Percentiles rank a stretch among this genome's conserved stretches.
Conservation (phyloP, 2,329 filamentous ascomycete species). For the Aspergillus sp. region DNA sequence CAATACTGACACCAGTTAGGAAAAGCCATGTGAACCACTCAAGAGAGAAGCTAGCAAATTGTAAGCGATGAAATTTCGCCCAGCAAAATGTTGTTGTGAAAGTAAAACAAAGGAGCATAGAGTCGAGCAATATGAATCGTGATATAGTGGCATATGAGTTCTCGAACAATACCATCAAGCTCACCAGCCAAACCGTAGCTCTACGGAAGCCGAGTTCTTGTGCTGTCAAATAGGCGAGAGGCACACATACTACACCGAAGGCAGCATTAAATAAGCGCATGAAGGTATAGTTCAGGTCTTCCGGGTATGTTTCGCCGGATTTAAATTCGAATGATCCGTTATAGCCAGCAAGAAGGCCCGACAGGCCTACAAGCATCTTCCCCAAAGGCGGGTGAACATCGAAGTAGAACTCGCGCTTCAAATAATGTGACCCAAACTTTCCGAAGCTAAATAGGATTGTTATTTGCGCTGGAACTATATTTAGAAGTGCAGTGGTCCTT, state of each 20-base stretch:
- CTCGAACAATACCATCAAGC: constrained; percentile 95
- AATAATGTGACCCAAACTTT: constrained; percentile 98
- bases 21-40: constrained; percentile 96
- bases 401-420: constrained; percentile 99
- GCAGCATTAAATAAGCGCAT: constrained; percentile 98
- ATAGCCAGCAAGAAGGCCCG: constrained; percentile 93
- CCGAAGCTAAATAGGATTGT: constrained; percentile 39
- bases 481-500: constrained; percentile 34
- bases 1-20: constrained; percentile 91
- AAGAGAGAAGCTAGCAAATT: constrained; percentile 78
- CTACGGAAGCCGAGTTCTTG: constrained; percentile 84
- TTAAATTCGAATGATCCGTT: constrained; percentile 99
- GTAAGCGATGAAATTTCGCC: constrained; percentile 91
- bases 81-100: constrained; percentile 96
- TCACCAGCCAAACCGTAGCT: constrained; percentile 90
- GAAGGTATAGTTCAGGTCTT: constrained; percentile 93
- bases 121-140: constrained; percentile 95
- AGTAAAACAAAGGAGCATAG: constrained; percentile 98
- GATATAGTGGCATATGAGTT: constrained; percentile 99
- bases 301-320: constrained; percentile 91
- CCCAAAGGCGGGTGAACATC: constrained; percentile 93
- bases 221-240: constrained; percentile 92
- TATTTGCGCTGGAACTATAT: neutral
- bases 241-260: constrained; percentile 89
- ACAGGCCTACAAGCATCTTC: constrained; percentile 97